Evolutionary conservation across 352 stramenopile species (phyloP).

Genomic region (Globisporangium parvum): DNA sequence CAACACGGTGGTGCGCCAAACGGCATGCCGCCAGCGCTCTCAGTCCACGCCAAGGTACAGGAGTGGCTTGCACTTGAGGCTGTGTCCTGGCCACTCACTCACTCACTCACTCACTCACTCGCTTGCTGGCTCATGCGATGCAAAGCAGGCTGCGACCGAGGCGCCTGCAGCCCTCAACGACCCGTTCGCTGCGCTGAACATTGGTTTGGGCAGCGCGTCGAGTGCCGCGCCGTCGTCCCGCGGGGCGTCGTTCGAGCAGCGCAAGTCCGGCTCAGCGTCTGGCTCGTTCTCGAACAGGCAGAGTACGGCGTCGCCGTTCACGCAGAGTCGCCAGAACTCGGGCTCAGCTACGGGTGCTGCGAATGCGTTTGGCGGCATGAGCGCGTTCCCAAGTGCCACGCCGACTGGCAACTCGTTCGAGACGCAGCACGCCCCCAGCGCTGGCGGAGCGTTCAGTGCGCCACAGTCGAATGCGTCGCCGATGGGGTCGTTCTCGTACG

Average conservation of each 20-base stretch:
- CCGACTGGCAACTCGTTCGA: slow-evolving; percentile 30
- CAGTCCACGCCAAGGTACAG: slow-evolving; percentile 34
- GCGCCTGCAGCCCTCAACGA: slow-evolving; percentile 49
- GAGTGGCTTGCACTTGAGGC: not conserved
- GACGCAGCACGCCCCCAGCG: slow-evolving; percentile 10
- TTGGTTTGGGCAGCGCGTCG: slow-evolving; percentile 33
- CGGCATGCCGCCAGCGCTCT: slow-evolving; percentile 16
- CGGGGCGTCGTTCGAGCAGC: slow-evolving; percentile 22
- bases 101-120: not conserved
- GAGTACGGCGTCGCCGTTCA: slow-evolving; percentile 2
- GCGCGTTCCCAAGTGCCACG: slow-evolving; percentile 8
- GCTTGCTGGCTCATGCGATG: not conserved
- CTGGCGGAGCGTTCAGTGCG: slow-evolving; percentile 14
- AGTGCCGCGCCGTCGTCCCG: slow-evolving; percentile 17
- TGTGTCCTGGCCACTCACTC: not conserved
- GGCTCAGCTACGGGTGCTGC: not conserved
- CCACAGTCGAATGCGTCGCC: slow-evolving; percentile 5
- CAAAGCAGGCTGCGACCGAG: slow-evolving; percentile 8
- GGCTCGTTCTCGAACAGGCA: slow-evolving; percentile 8
- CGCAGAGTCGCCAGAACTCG: slow-evolving; percentile 5
- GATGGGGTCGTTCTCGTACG: slow-evolving; percentile 12
- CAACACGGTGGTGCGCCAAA: slow-evolving; percentile 8
- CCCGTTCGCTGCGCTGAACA: slow-evolving; percentile 65
- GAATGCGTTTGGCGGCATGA: slow-evolving; percentile 11
- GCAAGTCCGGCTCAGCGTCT: slow-evolving; percentile 11